Evolutionary conservation across 768 basidiomycete genomes (phyloP), one percentile per base, ranked within the genome.

Genomic region (Lentinula edodes): DNA sequence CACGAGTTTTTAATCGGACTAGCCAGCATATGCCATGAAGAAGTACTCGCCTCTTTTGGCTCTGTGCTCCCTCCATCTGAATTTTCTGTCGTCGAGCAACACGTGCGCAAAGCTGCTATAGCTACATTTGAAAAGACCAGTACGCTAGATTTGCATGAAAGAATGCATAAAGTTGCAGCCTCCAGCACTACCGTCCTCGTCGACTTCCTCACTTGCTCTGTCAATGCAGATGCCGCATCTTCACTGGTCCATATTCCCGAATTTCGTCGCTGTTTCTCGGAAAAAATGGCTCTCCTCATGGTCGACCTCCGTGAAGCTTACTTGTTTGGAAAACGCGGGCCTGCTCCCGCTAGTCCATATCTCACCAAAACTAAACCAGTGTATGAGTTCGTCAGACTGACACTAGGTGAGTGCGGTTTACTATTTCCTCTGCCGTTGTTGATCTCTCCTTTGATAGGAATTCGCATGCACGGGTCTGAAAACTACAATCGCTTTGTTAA

Each of bases 341-440:
- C 75, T 8, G 80, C 89, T 6, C 91, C 92, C 0, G 91, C 93
- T 1, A 83, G 85, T 63, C 67, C 68, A 9, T 85, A 78, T 72
- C 79, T 95, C 61, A 85, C 84, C 68, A 83, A 82, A 69, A 91
- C 91, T 3, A 80, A 84, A 10, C 75, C 83, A 5, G 71, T 94
- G 23, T 95, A 95, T 72, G 86, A 90, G 70, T 95, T 86, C 64
- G 83, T 95, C 5, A 80, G 93, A 38, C 62, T 82, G 20, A 81
- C 79, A 7, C 75, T 94, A 34, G 90, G 89, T n/a, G 83, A 20
- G 58, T 20, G 12, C 3, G 5, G 6, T 58, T 10, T n/a, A 34
- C 28, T 48, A 15, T 59, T 50, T 48, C 2, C 20, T 15, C 45
- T 18, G 45, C 20, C 0, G 43, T 48, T 5, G 9, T 48, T 48